Evolutionary conservation across 2,329 filamentous ascomycete species (phyloP).

Genomic region (Penicillium hesseltinei): DNA sequence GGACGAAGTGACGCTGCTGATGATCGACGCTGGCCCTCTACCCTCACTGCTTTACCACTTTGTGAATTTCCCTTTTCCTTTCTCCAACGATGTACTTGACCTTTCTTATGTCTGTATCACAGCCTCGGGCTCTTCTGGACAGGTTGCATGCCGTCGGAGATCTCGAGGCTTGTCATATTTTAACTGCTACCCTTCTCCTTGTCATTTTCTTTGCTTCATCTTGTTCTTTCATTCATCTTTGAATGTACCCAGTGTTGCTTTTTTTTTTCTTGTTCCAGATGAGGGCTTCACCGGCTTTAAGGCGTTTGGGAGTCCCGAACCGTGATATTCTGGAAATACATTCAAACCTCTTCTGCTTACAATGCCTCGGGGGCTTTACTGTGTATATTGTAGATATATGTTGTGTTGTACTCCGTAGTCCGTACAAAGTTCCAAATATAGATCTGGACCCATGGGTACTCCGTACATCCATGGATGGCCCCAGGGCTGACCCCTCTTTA

Average conservation of each 20-base stretch:
- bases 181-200: conserved; percentile 12
- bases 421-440: conserved; percentile 4
- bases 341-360: not conserved
- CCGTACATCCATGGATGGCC: not conserved
- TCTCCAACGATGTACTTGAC: conserved; percentile 22
- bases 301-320: conserved; percentile 24
- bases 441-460: conserved; percentile 12
- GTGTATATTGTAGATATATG: not conserved
- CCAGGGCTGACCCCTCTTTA: conserved; percentile 1
- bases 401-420: not conserved
- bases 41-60: conserved; percentile 12
- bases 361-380: not conserved
- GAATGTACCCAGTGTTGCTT: conserved; percentile 18
- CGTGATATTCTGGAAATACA: conserved; percentile 18
- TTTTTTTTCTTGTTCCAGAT: conserved; percentile 17
- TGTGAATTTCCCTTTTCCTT: conserved; percentile 18
- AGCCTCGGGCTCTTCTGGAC: not conserved
- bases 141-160: not conserved
- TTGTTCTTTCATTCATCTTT: conserved; percentile 11
- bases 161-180: not conserved
- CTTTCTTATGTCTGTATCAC: conserved; percentile 14
- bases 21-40: conserved; percentile 26
- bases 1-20: conserved; percentile 39
- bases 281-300: conserved; percentile 12
- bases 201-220: conserved; percentile 11